These are phyloP conservation scores for Trichosporon ovoides DNA, from an alignment of 1,284 basidiomycete species.

Conservation along the genomic window DNA sequence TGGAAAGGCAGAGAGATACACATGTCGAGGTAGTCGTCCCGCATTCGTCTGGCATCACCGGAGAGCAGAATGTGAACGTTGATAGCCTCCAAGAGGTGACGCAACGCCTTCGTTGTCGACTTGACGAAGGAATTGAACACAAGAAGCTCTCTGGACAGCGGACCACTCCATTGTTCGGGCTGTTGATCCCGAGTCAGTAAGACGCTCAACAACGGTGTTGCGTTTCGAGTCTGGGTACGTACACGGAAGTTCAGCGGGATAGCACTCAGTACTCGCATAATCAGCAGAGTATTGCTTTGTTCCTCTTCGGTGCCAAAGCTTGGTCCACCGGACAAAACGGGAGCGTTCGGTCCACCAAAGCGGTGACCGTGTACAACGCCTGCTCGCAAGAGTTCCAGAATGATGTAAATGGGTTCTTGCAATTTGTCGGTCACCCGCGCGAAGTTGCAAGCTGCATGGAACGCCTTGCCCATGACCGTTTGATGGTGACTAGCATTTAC, in stretches of 20 bases:
- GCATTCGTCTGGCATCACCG: slow-evolving; percentile 71
- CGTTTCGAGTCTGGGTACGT: slow-evolving; percentile 32
- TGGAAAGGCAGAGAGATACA: slow-evolving; percentile 84
- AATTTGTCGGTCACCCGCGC: slow-evolving; percentile 93
- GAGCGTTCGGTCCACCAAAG: slow-evolving; percentile 61
- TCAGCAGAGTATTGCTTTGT: slow-evolving; percentile 83
- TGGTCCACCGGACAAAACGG: slow-evolving; percentile 86
- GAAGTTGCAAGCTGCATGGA: slow-evolving; percentile 70
- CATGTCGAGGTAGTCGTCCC: slow-evolving; percentile 90
- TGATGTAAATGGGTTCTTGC: slow-evolving; percentile 90
- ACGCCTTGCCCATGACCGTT: slow-evolving; percentile 81
- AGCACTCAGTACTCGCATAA: slow-evolving; percentile 93
- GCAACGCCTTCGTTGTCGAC: slow-evolving; percentile 78
- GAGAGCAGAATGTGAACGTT: slow-evolving; percentile 87
- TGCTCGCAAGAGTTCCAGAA: slow-evolving; percentile 86
- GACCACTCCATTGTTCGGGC: slow-evolving; percentile 85
- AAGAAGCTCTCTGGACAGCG: slow-evolving; percentile 87
- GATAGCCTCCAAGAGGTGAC: slow-evolving; percentile 84
- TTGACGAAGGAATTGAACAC: slow-evolving; percentile 98
- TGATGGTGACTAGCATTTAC: slow-evolving; percentile 80
- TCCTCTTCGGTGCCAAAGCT: slow-evolving; percentile 88
- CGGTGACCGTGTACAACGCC: slow-evolving; percentile 90
- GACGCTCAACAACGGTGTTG: no score
- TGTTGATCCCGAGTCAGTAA: slow-evolving; percentile 39
- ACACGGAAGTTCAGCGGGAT: slow-evolving; percentile 90